Conservation (phyloP, 148 eudicot species). For the Camellia granthamiana region DNA sequence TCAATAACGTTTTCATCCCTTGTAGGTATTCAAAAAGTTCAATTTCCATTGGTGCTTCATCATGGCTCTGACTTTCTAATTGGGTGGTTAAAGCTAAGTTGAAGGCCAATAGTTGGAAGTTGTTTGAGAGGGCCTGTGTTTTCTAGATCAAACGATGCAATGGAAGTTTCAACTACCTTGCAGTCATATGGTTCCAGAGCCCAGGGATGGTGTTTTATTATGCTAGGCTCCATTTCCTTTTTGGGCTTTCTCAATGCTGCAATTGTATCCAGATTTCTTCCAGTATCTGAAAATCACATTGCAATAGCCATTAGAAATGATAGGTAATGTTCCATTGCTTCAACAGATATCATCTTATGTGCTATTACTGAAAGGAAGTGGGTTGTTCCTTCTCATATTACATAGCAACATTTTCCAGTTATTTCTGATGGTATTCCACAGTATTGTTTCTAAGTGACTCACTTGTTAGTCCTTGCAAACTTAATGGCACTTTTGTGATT, state of each 20-base stretch:
- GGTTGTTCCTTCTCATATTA: neutral
- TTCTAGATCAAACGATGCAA: neutral
- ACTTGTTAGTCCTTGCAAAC: neutral
- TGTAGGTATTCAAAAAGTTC: neutral
- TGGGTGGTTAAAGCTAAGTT: too few relatives aligned
- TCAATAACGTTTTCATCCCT: neutral
- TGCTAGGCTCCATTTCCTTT: neutral
- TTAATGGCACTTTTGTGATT: neutral
- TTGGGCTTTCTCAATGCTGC: slow-evolving; percentile 1
- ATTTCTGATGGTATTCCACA: neutral
- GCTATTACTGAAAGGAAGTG: neutral
- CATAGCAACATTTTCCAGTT: neutral
- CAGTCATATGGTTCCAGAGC: slow-evolving; percentile 5
- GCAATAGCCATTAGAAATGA: neutral
- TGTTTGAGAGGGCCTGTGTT: neutral
- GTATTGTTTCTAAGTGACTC: neutral
- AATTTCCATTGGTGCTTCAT: neutral
- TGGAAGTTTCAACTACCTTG: neutral
- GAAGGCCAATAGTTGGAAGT: neutral
- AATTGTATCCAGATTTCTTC: neutral
- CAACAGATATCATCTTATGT: neutral
- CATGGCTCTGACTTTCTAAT: neutral
- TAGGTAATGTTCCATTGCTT: neutral
- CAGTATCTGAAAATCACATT: neutral
- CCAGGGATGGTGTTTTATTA: neutral